A percentile compares a stretch with the other conserved stretches of the same genome.
Evolutionary conservation across 371 early-diverging fungal genomes (phyloP).

Genomic region (Mucor ambiguus): DNA sequence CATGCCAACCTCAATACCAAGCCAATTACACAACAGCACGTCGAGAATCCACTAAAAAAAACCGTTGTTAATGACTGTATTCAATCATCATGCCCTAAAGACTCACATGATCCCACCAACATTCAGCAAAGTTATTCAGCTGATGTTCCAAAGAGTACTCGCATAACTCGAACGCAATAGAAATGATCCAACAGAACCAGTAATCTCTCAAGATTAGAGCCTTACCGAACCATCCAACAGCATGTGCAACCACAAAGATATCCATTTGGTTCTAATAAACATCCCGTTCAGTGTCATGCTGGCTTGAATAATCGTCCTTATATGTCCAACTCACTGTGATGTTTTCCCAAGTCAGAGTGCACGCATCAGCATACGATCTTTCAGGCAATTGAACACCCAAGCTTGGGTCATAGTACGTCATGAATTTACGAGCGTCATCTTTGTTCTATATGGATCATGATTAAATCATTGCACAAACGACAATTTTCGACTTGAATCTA

Average conservation of each 20-base stretch:
- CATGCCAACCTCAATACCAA: conserved; percentile 93
- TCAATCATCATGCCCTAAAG: background rate
- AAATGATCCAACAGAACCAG: conserved; percentile 95
- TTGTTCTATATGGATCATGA: conserved; percentile 63
- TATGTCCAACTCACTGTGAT: conserved; percentile 57
- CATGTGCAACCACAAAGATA: conserved; percentile 93
- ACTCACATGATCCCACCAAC: conserved; percentile 99
- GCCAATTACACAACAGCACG: conserved; percentile 93
- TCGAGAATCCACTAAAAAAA: conserved; percentile 90
- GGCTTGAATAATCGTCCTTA: too few species aligned
- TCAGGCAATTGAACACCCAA: conserved; percentile 88
- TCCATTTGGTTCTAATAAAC: conserved; percentile 80
- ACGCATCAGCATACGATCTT: conserved; percentile 89
- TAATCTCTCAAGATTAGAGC: conserved; percentile 91
- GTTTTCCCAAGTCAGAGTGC: conserved; percentile 77
- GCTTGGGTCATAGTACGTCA: conserved; percentile 78
- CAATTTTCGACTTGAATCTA: background rate
- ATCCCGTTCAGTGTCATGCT: background rate
- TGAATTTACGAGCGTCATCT: conserved; percentile 77
- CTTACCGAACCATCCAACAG: conserved; percentile 95
- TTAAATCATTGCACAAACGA: background rate
- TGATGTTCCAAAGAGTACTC: conserved; percentile 96
- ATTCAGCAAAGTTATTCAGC: conserved; percentile 97
- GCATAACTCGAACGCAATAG: conserved; percentile 91
- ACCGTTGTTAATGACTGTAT: background rate